These are phyloP conservation scores for Sphaerulina vaccinii DNA, from an alignment of 2,329 filamentous ascomycete genomes.

Conservation along the genomic window DNA sequence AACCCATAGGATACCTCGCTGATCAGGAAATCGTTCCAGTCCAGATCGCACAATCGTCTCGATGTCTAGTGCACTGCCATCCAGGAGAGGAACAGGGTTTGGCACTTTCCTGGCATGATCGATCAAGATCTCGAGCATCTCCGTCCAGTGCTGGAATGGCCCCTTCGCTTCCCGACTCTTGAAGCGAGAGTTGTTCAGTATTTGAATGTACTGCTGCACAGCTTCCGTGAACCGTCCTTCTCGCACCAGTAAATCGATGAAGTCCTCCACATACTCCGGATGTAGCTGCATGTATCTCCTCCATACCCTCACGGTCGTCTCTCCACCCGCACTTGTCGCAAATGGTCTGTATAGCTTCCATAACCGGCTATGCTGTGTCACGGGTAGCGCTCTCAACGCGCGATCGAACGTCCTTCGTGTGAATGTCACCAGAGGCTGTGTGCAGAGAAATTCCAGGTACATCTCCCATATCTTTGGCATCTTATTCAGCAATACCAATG, in stretches of 20 bases:
- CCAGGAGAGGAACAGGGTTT: conserved; percentile 75
- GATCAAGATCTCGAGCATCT: conserved; percentile 94
- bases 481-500: conserved; percentile 91
- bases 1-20: conserved; percentile 91
- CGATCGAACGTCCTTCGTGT: conserved; percentile 89
- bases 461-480: conserved; percentile 99
- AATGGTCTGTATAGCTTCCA: conserved; percentile 92
- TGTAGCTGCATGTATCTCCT: conserved; percentile 95
- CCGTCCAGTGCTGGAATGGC: conserved; percentile 94
- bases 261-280: conserved; percentile 92
- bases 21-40: conserved; percentile 85
- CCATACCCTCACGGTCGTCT: conserved; percentile 92
- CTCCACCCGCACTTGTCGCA: conserved; percentile 83
- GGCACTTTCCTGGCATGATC: conserved; percentile 63
- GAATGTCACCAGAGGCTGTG: conserved; percentile 85
- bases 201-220: conserved; percentile 83
- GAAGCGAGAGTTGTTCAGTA: conserved; percentile 88
- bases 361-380: conserved; percentile 93
- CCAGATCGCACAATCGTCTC: conserved; percentile 91
- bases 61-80: conserved; percentile 81
- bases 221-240: conserved; percentile 86
- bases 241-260: conserved; percentile 82
- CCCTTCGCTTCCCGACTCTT: conserved; percentile 91
- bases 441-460: conserved; percentile 86
- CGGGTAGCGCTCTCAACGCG: conserved; percentile 82